phyloP scores from a whole-genome alignment of 257 asterid species.

The Gentiana dahurica region DNA sequence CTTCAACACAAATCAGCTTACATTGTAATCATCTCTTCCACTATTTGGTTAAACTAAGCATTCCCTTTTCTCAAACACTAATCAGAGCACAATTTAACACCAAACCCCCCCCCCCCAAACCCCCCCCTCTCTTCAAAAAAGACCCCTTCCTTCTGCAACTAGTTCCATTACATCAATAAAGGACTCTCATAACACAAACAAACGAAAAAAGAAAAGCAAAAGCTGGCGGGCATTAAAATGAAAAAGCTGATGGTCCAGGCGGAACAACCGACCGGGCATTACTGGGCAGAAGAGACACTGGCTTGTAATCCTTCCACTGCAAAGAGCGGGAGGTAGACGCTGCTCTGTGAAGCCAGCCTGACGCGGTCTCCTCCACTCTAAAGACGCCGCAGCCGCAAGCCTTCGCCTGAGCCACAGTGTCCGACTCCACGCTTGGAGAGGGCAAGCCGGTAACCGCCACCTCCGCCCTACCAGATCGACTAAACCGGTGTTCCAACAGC shows the following conservation, averaged over 20 bases:
- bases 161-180: slow-evolving; percentile 60
- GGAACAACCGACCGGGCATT: neutral
- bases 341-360: slow-evolving; percentile 23
- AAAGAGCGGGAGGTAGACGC: slow-evolving; percentile 10
- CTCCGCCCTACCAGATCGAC: neutral
- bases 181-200: no score
- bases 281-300: neutral
- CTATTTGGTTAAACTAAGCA: slow-evolving; percentile 23
- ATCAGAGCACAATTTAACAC: slow-evolving; percentile 35
- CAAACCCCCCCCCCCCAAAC: slow-evolving; percentile 5
- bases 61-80: slow-evolving; percentile 70
- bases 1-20: slow-evolving; percentile 36
- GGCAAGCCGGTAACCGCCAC: neutral
- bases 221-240: no score
- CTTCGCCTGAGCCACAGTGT: neutral
- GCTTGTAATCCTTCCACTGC: slow-evolving; percentile 18
- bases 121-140: no score
- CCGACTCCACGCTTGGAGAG: slow-evolving; percentile 13
- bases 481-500: neutral
- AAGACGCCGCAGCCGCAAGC: neutral
- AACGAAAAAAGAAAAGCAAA: no score
- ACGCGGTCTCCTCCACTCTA: slow-evolving; percentile 12
- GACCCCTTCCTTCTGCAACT: slow-evolving; percentile 58
- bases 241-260: slow-evolving; percentile 14
- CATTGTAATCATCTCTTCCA: slow-evolving; percentile 20